Evolutionary conservation across 768 basidiomycete genomes (phyloP).

Genomic region (Candolleomyces eurysporus): DNA sequence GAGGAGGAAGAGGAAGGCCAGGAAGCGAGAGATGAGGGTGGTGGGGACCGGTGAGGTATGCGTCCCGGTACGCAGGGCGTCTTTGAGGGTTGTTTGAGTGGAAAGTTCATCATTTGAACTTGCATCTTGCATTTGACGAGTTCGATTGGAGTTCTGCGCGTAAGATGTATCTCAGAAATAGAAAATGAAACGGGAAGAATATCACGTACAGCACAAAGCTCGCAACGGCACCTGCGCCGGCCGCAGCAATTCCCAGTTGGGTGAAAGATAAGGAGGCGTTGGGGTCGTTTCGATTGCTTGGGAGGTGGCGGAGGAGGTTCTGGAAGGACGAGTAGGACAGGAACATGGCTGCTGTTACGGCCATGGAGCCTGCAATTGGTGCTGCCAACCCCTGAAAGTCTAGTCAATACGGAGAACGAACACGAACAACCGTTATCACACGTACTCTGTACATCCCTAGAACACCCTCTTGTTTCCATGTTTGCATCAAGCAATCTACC

Average conservation of each 20-base stretch:
- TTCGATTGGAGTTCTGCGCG: slow-evolving; percentile 81
- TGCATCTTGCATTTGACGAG: slow-evolving; percentile 98
- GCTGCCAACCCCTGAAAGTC: slow-evolving; percentile 77
- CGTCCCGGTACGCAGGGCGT: slow-evolving; percentile 18
- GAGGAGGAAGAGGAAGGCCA: background rate
- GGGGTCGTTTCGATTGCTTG: slow-evolving; percentile 24
- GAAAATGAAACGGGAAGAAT: background rate
- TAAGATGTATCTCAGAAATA: background rate
- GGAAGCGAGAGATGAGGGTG: slow-evolving; percentile 12
- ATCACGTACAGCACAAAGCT: slow-evolving; percentile 80
- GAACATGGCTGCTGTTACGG: slow-evolving; percentile 88
- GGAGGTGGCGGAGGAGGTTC: slow-evolving; percentile 45
- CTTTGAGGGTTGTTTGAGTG: slow-evolving; percentile 13
- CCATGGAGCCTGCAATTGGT: slow-evolving; percentile 89
- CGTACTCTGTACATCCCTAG: slow-evolving; percentile 76
- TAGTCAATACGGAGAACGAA: background rate
- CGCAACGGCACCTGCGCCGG: slow-evolving; percentile 81
- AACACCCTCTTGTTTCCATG: slow-evolving; percentile 78
- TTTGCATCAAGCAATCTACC: slow-evolving; percentile 81
- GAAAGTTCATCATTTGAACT: slow-evolving; percentile 75
- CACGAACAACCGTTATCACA: slow-evolving; percentile 31
- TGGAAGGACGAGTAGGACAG: slow-evolving; percentile 80
- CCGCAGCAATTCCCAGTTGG: slow-evolving; percentile 78
- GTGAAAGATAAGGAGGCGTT: slow-evolving; percentile 45
- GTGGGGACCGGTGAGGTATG: slow-evolving; percentile 22